Percentiles rank a stretch among this genome's conserved stretches.
Conservation (phyloP, 768 basidiomycete species). For the Lactifluus rugatus region DNA sequence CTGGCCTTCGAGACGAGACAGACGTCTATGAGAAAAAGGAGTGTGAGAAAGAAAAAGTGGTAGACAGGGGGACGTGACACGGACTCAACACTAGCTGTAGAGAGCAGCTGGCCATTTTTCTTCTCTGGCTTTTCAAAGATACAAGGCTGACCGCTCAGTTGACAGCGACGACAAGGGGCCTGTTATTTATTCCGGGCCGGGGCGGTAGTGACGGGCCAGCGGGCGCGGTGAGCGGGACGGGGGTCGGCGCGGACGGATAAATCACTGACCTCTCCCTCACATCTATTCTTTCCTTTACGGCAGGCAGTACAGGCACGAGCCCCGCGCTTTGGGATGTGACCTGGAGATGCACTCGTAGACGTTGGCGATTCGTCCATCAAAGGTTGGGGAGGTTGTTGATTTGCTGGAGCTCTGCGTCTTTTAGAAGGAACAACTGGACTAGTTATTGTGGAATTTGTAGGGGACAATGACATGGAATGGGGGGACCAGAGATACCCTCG, state of each 20-base stretch:
- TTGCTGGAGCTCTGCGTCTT: conserved; percentile 35
- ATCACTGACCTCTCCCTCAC: conserved; percentile 74
- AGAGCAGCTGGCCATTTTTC: conserved; percentile 53
- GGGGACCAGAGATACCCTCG: conserved; percentile 7
- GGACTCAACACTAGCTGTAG: conserved; percentile 66
- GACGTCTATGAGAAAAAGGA: conserved; percentile 40
- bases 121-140: conserved; percentile 89
- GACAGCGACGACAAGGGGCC: conserved; percentile 87
- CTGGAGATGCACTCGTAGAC: conserved; percentile 25
- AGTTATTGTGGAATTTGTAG: conserved; percentile 47
- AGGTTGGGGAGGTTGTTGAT: conserved; percentile 17
- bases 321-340: conserved; percentile 85
- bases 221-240: conserved; percentile 37
- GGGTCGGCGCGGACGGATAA: conserved; percentile 20
- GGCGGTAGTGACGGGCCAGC: conserved; percentile 63
- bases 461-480: conserved; percentile 55
- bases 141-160: conserved; percentile 69
- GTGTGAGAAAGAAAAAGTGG: conserved; percentile 7
- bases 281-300: conserved; percentile 87
- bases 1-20: conserved; percentile 78
- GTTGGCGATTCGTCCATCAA: conserved; percentile 24
- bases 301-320: conserved; percentile 82
- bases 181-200: conserved; percentile 42
- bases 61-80: conserved; percentile 27
- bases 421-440: conserved; percentile 46